Evolutionary conservation across 2,329 filamentous ascomycete genomes (phyloP).

Genomic region (Fusarium siculi): DNA sequence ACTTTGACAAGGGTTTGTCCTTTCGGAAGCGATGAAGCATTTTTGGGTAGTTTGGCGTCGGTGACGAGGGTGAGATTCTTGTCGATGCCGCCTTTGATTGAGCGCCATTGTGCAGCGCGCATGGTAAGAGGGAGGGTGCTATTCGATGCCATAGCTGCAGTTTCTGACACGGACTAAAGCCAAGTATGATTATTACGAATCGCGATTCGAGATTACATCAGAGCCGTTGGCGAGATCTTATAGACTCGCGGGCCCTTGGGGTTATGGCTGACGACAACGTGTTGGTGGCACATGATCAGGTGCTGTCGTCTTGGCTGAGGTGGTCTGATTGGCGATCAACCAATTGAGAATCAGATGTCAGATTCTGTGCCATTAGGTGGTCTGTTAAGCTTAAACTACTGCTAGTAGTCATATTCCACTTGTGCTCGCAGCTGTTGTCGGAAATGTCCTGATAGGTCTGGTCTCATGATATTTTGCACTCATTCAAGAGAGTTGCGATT

Average conservation of each 20-base stretch:
- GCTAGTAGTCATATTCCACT: neutral
- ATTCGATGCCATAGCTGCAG: conserved; percentile 12
- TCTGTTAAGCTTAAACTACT: neutral
- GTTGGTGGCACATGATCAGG: conserved; percentile 1
- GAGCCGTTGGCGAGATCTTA: too few species aligned
- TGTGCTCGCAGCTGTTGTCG: accelerated
- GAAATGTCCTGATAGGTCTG: neutral
- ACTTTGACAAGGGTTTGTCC: conserved; percentile 27
- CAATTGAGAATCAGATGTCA: neutral
- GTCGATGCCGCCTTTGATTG: conserved; percentile 30
- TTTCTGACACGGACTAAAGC: too few species aligned
- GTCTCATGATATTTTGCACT: neutral
- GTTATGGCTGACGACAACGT: neutral
- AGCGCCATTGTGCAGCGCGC: conserved; percentile 33
- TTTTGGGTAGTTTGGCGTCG: conserved; percentile 17
- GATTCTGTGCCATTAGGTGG: neutral
- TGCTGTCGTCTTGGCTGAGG: conserved; percentile 2
- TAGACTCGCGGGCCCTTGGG: accelerated
- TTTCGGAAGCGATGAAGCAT: neutral
- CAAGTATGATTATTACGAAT: too few species aligned
- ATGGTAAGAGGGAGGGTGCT: conserved; percentile 19
- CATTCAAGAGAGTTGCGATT: accelerated
- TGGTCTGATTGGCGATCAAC: neutral
- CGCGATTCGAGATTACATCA: too few species aligned
- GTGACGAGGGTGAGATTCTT: conserved; percentile 12